phyloP scores from a whole-genome alignment of 208 protist species.

The Trypanosoma rangeli region DNA sequence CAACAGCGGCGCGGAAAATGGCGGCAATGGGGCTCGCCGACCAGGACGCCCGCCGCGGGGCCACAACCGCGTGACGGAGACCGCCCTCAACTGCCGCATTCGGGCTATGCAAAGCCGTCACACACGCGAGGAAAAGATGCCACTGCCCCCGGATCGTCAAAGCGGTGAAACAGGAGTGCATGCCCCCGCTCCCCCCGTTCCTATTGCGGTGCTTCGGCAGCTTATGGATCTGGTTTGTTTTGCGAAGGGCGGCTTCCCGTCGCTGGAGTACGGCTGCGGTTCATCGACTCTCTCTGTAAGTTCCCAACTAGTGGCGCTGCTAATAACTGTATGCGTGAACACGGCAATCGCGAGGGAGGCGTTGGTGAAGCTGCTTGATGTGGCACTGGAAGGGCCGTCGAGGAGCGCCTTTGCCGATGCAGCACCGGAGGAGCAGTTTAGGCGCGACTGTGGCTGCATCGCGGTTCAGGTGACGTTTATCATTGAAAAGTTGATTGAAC shows the following conservation, averaged over 20 bases:
- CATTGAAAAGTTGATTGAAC: slow-evolving; percentile 22
- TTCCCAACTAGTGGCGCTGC: slow-evolving; percentile 19
- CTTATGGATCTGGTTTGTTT: slow-evolving; percentile 26
- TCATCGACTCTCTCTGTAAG: slow-evolving; percentile 11
- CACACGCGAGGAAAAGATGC: slow-evolving; percentile 9
- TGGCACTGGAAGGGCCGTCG: slow-evolving; percentile 7
- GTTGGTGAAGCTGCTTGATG: slow-evolving; percentile 20
- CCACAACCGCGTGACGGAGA: slow-evolving; percentile 15
- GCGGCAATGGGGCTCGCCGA: not conserved
- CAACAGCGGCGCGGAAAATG: not conserved
- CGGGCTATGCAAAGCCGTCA: slow-evolving; percentile 17
- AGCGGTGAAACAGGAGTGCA: slow-evolving; percentile 5
- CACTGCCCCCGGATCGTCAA: slow-evolving; percentile 11
- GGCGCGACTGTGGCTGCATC: slow-evolving; percentile 3
- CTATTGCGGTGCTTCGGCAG: slow-evolving; percentile 11
- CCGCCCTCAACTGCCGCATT: slow-evolving; percentile 7
- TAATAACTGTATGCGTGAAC: slow-evolving; percentile 20
- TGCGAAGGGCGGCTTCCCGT: not conserved
- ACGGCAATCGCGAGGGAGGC: slow-evolving; percentile 14
- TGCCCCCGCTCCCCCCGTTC: slow-evolving; percentile 4
- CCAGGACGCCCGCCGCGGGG: slow-evolving; percentile 11
- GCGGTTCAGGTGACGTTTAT: slow-evolving; percentile 15
- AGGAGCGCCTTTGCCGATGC: not conserved
- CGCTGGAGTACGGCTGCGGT: not conserved
- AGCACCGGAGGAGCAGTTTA: not conserved